Evolutionary conservation across 768 basidiomycete genomes (phyloP), one percentile per base, ranked within the genome.

Genomic region (Mycena metata): DNA sequence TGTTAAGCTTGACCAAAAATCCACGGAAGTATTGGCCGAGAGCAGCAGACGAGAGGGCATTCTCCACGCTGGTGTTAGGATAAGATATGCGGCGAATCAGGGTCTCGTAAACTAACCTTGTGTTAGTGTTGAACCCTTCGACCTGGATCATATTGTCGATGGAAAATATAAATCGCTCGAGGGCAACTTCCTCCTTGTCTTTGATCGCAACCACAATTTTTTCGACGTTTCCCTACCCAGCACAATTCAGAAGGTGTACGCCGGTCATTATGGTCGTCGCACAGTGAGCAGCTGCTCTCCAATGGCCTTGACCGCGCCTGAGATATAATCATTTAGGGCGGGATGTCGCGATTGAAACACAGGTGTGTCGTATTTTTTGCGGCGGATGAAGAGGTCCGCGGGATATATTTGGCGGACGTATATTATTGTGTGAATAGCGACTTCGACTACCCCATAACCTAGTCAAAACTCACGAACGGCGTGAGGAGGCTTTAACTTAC

Each of bases 281-380:
- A 66, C 61, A 26, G 65, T 66, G 33, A 57, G 52, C 26, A 65
- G 41, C 17, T 68, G 64, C 51, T 94, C 92, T 21, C 86, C 84
- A 33, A 96, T 79, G n/a, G 94, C 91, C 74, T 91, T 91, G 64
- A 96, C 85, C 3, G 94, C 92, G 21, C 93, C 92, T n/a, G 94
- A 88, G 63, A 99, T 91, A 76, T 98, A 99, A 50, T 92, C 90
- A 70, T 94, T 92, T 59, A 99, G 83, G 46, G 88, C 88, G 2
- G 96, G 96, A 76, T 96, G 94, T n/a, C 96, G 89, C 5, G 94
- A 95, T 80, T 98, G 96, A 76, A 90, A 98, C 12, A 97, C 95
- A 0, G 95, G 93, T 0, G 92, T 92, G 67, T 95, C 90, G 78
- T 96, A 98, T 77, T 96, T 96, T 81, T 92, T 93, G 64, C 94